phyloP scores from a whole-genome alignment of 192 early-diverging fungal species.

The Chytriomyces confervae region DNA sequence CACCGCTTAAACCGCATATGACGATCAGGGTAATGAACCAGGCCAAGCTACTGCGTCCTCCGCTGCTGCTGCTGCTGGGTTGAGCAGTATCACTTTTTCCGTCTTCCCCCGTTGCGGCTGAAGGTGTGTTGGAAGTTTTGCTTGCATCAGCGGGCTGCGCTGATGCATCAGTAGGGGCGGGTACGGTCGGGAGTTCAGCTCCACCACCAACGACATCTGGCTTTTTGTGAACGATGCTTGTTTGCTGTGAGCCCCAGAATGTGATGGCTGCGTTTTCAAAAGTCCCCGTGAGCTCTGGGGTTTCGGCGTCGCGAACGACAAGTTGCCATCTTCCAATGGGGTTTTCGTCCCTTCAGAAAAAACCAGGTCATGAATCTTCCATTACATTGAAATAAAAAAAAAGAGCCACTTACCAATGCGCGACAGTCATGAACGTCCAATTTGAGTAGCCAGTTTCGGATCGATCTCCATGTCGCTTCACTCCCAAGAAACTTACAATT shows the following conservation, averaged over 20 bases:
- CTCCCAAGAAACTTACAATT: conserved; percentile 71
- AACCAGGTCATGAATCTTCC: neutral
- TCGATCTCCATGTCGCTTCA: conserved; percentile 66
- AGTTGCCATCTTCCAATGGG: conserved; percentile 82
- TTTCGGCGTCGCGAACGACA: conserved; percentile 36
- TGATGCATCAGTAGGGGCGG: neutral
- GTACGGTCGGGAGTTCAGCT: neutral
- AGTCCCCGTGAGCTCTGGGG: conserved; percentile 33
- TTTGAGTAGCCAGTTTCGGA: conserved; percentile 71
- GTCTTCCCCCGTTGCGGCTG: neutral
- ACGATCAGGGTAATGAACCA: neutral
- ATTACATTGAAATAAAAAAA: neutral
- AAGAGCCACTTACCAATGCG: conserved; percentile 79
- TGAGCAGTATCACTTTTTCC: neutral
- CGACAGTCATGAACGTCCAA: conserved; percentile 97
- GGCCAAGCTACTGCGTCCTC: neutral
- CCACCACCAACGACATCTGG: neutral
- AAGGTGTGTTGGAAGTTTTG: neutral
- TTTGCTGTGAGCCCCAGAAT: conserved; percentile 40
- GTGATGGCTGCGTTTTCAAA: conserved; percentile 45
- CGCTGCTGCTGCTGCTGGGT: neutral
- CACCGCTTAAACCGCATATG: neutral
- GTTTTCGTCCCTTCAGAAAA: conserved; percentile 78
- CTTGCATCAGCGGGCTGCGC: neutral
- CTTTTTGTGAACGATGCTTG: conserved; percentile 2